Percentiles rank a stretch among this genome's conserved stretches.
These are phyloP conservation scores for Mimosa bimucronata DNA, from an alignment of 306 rosid species.

Conservation along the genomic window DNA sequence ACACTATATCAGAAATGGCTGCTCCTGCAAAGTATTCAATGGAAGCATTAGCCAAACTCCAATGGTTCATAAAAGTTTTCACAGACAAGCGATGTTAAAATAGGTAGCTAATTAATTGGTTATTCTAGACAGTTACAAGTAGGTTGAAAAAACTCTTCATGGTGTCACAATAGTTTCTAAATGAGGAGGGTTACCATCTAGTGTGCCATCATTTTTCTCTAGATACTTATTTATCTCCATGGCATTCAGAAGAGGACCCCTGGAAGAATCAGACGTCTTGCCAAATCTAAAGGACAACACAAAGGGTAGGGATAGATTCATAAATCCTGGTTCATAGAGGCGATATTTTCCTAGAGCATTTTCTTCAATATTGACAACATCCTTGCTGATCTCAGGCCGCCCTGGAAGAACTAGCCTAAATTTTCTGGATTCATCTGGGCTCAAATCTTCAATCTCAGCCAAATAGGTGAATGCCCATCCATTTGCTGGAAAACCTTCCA, in stretches of 20 bases:
- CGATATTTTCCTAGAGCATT: conserved; percentile 89
- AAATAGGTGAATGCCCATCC: conserved; percentile 91
- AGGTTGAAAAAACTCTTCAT: conserved; percentile 24
- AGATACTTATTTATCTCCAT: conserved; percentile 89
- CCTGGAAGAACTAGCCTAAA: conserved; percentile 89
- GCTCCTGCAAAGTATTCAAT: conserved; percentile 59
- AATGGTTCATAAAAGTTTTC: conserved; percentile 5
- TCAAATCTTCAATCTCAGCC: conserved; percentile 93
- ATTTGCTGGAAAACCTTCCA: conserved; percentile 87
- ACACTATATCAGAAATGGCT: conserved; percentile 59
- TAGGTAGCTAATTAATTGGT: conserved; percentile 1
- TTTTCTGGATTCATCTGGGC: conserved; percentile 69
- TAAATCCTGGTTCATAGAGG: conserved; percentile 86
- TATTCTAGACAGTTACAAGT: conserved; percentile 20
- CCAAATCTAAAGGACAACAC: conserved; percentile 78
- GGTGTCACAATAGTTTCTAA: conserved; percentile 21
- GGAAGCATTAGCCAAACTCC: conserved; percentile 40
- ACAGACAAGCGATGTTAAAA: conserved; percentile 18
- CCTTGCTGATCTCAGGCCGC: conserved; percentile 68
- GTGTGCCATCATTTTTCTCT: conserved; percentile 77
- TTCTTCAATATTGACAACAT: conserved; percentile 87
- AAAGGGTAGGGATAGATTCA: conserved; percentile 80
- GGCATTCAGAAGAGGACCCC: conserved; percentile 92
- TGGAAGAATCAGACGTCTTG: conserved; percentile 79
- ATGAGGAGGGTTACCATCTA: conserved; percentile 65